These are phyloP conservation scores for Kodamaea plutei DNA, from an alignment of 1,139 yeast genomes.

Conservation along the genomic window DNA sequence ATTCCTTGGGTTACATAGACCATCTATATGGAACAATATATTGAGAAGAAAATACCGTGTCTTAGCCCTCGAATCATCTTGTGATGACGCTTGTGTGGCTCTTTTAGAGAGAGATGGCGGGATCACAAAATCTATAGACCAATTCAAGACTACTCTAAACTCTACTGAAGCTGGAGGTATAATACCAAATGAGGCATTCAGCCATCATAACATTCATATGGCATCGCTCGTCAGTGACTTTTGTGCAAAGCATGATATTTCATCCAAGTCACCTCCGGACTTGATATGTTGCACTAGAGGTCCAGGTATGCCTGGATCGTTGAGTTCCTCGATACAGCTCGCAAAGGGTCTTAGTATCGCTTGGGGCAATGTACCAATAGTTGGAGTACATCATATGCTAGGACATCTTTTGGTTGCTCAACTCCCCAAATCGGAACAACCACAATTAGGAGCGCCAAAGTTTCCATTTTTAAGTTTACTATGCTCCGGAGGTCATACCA, in stretches of 20 bases:
- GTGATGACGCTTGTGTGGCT: constrained; percentile 93
- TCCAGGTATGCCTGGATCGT: constrained; percentile 94
- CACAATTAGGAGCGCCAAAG: constrained; percentile 40
- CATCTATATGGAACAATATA: too few species aligned
- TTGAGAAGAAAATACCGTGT: constrained; percentile 59
- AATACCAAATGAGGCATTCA: constrained; percentile 80
- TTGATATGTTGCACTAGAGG: constrained; percentile 89
- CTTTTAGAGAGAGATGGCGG: constrained; percentile 49
- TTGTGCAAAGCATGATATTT: constrained; percentile 22
- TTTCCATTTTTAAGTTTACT: constrained; percentile 80
- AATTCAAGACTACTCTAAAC: constrained; percentile 62
- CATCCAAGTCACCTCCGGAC: constrained; percentile 50
- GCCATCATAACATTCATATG: constrained; percentile 64
- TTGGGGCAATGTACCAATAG: constrained; percentile 60
- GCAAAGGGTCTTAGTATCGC: constrained; percentile 85
- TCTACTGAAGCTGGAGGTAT: constrained; percentile 76
- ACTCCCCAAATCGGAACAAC: constrained; percentile 32
- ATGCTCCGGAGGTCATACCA: constrained; percentile 94
- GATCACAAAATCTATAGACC: constrained; percentile 54
- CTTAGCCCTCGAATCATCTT: constrained; percentile 85
- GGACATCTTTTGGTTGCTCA: constrained; percentile 82
- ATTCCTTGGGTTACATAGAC: too few species aligned
- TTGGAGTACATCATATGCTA: constrained; percentile 96
- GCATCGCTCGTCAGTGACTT: constrained; percentile 34
- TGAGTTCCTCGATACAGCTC: constrained; percentile 75